Base-by-base conservation (phyloP, 2,329 filamentous ascomycete species). In the Ustulina deusta region DNA sequence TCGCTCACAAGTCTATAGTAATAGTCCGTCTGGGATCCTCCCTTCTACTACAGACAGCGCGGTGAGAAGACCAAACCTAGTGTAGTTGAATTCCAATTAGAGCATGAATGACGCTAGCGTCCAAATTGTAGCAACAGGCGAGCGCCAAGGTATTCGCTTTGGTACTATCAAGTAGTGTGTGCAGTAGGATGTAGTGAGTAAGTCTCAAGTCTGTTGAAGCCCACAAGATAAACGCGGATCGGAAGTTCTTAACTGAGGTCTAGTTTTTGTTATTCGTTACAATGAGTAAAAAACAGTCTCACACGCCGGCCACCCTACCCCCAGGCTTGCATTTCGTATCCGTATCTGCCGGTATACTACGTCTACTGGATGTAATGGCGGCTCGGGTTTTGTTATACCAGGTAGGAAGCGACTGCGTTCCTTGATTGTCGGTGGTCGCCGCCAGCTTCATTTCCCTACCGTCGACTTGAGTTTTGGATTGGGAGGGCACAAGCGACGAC, bases 311-410 rank as follows among this genome's bases (percentile, higher is more conserved):
- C 40, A 56, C 56, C 25, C 25, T 36, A 25, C 61, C 42, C 48
- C 62, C n/a, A 4, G 27, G 29, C 51, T 48, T 61, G 66, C 46
- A 61, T 46, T 58, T 65, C 66, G 66, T 61, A 68, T 61, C 62
- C 57, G 51, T 61, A 51, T 40, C 56, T 46, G 51, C 55, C 17
- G 9, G 34, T 6, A 7, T 20, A 17, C 34, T 3, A 9, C n/a
- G 38, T 34, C 48, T 27, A 29, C 46, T 40, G 6, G 25, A 51
- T 55, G 56, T 29, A 46, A 61, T 51, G 32, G 29, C 55, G 48
- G 46, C 40, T 32, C 55, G 63, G 61, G 20, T 38, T 49, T 34
- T 49, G 52, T 36, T 10, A 11, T 25, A 29, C 15, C 13, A 58
- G 36, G 36, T 52, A 34, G 49, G 49, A 60, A 44, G n/a, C 54